Percentiles rank a stretch among this genome's conserved stretches.
Conservation (phyloP, 208 protist genomes). For the Acanthamoeba divionensis region DNA sequence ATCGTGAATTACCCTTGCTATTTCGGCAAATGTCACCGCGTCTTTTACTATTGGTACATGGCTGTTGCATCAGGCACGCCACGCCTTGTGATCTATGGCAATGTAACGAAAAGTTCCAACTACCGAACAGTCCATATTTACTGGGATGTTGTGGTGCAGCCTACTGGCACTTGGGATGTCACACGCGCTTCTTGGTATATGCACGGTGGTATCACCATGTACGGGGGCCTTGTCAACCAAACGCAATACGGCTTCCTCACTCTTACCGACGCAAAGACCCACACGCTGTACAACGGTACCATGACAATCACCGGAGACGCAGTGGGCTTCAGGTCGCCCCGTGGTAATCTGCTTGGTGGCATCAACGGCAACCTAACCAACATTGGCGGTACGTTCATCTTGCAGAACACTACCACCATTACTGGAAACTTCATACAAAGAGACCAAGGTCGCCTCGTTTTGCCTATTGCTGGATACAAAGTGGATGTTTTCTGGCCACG, state of each 20-base stretch:
- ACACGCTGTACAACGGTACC: neutral
- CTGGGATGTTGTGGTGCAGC: slow-evolving; percentile 28
- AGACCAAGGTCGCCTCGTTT: neutral
- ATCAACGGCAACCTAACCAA: slow-evolving; percentile 7
- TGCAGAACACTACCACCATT: neutral
- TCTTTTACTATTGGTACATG: slow-evolving; percentile 37
- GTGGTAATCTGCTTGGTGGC: too few relatives aligned
- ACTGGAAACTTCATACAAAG: neutral
- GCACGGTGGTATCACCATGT: neutral
- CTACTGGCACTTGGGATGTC: neutral
- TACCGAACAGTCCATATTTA: slow-evolving; percentile 39
- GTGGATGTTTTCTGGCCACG: neutral
- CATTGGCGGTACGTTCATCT: neutral
- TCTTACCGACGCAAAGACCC: neutral
- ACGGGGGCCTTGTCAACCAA: neutral
- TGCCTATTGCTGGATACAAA: neutral
- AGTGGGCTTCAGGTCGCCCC: too few relatives aligned
- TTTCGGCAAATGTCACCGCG: slow-evolving; percentile 18
- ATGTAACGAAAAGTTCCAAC: slow-evolving; percentile 1
- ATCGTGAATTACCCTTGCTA: neutral
- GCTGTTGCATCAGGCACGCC: neutral
- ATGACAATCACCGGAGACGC: too few relatives aligned
- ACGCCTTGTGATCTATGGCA: neutral
- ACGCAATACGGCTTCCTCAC: neutral
- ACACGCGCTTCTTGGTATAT: neutral